These are phyloP conservation scores for Ascochyta koolunga DNA, from an alignment of 2,329 filamentous ascomycete genomes.

Conservation along the genomic window DNA sequence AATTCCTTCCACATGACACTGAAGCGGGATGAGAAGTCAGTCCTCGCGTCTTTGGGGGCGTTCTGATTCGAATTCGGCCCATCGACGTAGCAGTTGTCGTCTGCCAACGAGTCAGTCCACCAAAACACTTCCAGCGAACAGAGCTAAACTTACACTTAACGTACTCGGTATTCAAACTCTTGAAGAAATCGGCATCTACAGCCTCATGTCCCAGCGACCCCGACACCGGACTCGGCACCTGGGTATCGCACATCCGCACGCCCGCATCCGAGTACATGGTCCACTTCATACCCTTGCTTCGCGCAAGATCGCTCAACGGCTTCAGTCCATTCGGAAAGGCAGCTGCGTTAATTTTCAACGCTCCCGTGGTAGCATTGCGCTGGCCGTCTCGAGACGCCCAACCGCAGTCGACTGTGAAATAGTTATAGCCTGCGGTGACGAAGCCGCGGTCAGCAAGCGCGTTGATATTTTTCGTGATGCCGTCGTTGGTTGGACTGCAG, in stretches of 20 bases:
- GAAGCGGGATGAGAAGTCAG: conserved; percentile 24
- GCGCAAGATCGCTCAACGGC: conserved; percentile 25
- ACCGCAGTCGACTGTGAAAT: conserved; percentile 27
- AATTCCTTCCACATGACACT: conserved; percentile 28
- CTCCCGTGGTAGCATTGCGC: conserved; percentile 24
- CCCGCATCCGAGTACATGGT: conserved; percentile 32
- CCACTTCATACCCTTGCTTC: conserved; percentile 32
- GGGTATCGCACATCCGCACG: conserved; percentile 26
- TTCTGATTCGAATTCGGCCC: conserved; percentile 22
- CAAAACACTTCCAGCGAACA: not conserved
- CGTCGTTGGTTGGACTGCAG: conserved; percentile 22
- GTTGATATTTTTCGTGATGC: conserved; percentile 27
- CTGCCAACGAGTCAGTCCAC: conserved; percentile 1
- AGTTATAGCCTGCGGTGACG: conserved; percentile 27
- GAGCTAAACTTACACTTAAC: conserved; percentile 19
- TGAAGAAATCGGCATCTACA: conserved; percentile 27
- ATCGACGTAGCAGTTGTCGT: conserved; percentile 29
- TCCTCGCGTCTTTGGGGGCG: conserved; percentile 24
- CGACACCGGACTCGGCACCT: conserved; percentile 23
- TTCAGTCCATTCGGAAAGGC: conserved; percentile 25
- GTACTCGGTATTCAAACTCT: conserved; percentile 28
- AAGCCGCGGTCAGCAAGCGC: conserved; percentile 24
- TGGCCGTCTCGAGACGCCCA: conserved; percentile 26
- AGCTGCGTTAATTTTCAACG: conserved; percentile 18
- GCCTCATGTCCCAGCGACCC: conserved; percentile 25